phyloP scores from a whole-genome alignment of 371 early-diverging fungal genomes.

The Chytridiales sp. region DNA sequence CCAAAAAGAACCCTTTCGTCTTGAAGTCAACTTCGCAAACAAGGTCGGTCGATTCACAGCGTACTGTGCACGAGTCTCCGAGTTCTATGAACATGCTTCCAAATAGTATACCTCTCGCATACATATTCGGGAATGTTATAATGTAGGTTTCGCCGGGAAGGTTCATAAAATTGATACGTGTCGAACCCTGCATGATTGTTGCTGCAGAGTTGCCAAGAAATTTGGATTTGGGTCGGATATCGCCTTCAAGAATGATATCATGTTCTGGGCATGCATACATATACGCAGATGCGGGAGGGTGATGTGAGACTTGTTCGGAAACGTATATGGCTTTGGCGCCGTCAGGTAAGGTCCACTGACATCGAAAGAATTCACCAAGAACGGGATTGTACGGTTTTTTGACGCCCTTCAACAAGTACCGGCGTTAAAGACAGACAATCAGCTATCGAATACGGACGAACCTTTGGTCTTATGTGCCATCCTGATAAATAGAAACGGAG shows the following conservation, averaged over 20 bases:
- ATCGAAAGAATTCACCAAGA: constrained; percentile 90
- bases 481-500: constrained; percentile 91
- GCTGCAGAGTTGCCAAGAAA: constrained; percentile 93
- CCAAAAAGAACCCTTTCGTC: constrained; percentile 76
- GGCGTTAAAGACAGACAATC: neutral
- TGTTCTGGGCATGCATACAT: constrained; percentile 83
- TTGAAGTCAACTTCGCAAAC: constrained; percentile 85
- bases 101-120: constrained; percentile 89
- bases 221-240: constrained; percentile 81
- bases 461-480: constrained; percentile 94
- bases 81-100: constrained; percentile 94
- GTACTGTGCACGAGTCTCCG: constrained; percentile 75
- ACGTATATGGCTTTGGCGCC: constrained; percentile 73
- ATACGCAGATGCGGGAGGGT: constrained; percentile 91
- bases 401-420: constrained; percentile 68
- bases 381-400: constrained; percentile 98
- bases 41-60: constrained; percentile 73
- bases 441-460: constrained; percentile 19
- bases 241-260: constrained; percentile 77
- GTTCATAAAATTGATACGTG: constrained; percentile 22
- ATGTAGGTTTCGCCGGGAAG: constrained; percentile 65
- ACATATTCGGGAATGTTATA: constrained; percentile 88
- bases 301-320: constrained; percentile 96
- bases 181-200: constrained; percentile 73
- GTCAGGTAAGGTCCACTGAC: constrained; percentile 71